phyloP scores from a whole-genome alignment of 768 basidiomycete genomes.

The Artomyces pyxidatus region DNA sequence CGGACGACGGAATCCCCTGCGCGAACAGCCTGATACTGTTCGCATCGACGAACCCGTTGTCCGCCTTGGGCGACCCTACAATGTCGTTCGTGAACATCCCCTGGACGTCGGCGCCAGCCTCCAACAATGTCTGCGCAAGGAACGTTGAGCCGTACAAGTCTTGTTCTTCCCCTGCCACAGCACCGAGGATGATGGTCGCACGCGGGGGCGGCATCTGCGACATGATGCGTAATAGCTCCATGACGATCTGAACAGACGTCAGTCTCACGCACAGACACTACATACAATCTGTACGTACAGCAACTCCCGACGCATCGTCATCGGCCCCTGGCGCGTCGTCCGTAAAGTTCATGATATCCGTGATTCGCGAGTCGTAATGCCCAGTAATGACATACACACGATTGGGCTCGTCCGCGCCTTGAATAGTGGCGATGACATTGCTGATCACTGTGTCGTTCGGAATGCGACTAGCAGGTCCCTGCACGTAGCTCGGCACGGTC shows the following conservation, averaged over 20 bases:
- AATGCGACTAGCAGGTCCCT: conserved; percentile 28
- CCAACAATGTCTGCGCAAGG: conserved; percentile 35
- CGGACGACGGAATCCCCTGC: conserved; percentile 40
- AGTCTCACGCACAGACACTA: background rate
- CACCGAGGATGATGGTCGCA: conserved; percentile 46
- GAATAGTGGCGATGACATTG: conserved; percentile 43
- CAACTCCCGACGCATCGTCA: conserved; percentile 48
- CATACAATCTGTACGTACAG: conserved; percentile 16
- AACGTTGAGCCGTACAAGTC: conserved; percentile 40
- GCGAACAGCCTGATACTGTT: conserved; percentile 45
- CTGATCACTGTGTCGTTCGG: conserved; percentile 38
- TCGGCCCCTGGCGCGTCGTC: conserved; percentile 45
- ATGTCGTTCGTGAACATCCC: conserved; percentile 54
- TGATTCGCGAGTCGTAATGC: conserved; percentile 45
- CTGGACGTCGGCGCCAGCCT: conserved; percentile 40
- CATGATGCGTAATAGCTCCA: conserved; percentile 46
- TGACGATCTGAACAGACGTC: conserved; percentile 23
- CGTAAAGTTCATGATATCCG: conserved; percentile 30
- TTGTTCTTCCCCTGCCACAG: conserved; percentile 45
- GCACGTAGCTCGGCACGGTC: conserved; percentile 37
- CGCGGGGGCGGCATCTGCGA: conserved; percentile 34
- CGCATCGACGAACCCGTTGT: conserved; percentile 38
- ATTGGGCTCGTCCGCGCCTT: conserved; percentile 39
- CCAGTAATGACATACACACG: conserved; percentile 46
- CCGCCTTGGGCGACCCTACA: conserved; percentile 42